A percentile compares a stretch with the other conserved stretches of the same genome.
Conservation (phyloP, 352 stramenopile genomes). For the Thalassiosira hispida region DNA sequence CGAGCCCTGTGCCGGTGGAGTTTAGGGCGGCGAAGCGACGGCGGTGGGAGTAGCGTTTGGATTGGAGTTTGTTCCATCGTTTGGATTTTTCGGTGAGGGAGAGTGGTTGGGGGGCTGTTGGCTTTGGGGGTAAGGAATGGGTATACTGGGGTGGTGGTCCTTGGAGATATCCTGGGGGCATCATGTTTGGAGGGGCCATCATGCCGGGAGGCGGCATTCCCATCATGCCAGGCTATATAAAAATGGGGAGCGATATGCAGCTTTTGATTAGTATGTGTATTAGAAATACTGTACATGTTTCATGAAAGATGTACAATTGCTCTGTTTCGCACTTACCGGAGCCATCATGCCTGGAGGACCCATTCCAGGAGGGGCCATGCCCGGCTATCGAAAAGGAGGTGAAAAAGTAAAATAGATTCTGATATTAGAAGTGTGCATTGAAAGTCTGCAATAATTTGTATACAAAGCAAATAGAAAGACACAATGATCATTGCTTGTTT, state of each 20-base stretch:
- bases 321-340: too few species aligned
- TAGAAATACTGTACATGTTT: background rate
- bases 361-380: constrained; percentile 2
- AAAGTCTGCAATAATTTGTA: too few species aligned
- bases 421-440: too few species aligned
- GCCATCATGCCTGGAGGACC: background rate
- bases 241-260: background rate
- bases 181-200: constrained; percentile 50
- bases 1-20: constrained; percentile 90
- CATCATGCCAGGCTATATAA: constrained; percentile 13
- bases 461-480: too few species aligned
- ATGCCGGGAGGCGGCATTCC: constrained; percentile 50
- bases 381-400: too few species aligned
- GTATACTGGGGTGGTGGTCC: constrained; percentile 38
- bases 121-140: constrained; percentile 10
- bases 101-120: constrained; percentile 24
- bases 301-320: background rate
- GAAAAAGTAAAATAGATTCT: too few species aligned
- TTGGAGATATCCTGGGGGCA: constrained; percentile 13
- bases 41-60: constrained; percentile 93
- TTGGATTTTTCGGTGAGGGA: constrained; percentile 82
- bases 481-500: too few species aligned
- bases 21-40: constrained; percentile 91
- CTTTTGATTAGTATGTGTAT: background rate
- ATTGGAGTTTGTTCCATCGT: constrained; percentile 88